Conservation (phyloP, 1,284 basidiomycete genomes). For the Crocinoboletus sp. region DNA sequence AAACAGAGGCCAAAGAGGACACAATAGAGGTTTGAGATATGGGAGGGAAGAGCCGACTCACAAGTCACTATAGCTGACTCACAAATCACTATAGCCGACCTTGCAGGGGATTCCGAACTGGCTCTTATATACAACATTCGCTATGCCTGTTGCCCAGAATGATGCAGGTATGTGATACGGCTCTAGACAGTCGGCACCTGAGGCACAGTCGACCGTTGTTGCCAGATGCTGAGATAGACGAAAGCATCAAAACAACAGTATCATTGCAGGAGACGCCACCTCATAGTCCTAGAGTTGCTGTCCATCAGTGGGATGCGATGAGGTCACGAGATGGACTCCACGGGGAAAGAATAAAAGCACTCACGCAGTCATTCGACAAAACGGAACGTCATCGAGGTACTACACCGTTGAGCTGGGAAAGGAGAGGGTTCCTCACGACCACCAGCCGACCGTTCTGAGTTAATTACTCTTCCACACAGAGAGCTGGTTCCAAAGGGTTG, state of each 20-base stretch:
- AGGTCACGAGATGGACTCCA: too few species aligned
- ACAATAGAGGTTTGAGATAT: too few species aligned
- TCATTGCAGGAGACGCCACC: conserved; percentile 15
- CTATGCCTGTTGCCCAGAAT: conserved; percentile 2
- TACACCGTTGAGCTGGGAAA: not conserved
- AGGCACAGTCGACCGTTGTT: not conserved
- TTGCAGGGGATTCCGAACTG: too few species aligned
- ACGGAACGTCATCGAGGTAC: conserved; percentile 8
- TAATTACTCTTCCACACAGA: conserved; percentile 14
- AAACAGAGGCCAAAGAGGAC: too few species aligned
- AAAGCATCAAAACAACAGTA: not conserved
- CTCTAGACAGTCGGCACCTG: not conserved
- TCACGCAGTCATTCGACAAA: conserved; percentile 10
- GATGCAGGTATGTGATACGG: not conserved
- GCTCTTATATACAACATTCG: conserved; percentile 7
- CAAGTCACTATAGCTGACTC: too few species aligned
- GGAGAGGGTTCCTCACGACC: not conserved
- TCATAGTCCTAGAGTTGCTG: conserved; percentile 9
- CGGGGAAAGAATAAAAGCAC: not conserved
- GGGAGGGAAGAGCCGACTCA: too few species aligned
- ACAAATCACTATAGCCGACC: too few species aligned
- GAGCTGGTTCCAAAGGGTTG: conserved; percentile 42
- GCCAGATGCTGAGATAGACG: not conserved
- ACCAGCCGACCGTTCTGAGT: not conserved
- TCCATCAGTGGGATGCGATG: conserved; percentile 1